A percentile compares a stretch with the other conserved stretches of the same genome.
phyloP scores from a whole-genome alignment of 2,329 filamentous ascomycete genomes.

The Cordyceps fumosorosea region DNA sequence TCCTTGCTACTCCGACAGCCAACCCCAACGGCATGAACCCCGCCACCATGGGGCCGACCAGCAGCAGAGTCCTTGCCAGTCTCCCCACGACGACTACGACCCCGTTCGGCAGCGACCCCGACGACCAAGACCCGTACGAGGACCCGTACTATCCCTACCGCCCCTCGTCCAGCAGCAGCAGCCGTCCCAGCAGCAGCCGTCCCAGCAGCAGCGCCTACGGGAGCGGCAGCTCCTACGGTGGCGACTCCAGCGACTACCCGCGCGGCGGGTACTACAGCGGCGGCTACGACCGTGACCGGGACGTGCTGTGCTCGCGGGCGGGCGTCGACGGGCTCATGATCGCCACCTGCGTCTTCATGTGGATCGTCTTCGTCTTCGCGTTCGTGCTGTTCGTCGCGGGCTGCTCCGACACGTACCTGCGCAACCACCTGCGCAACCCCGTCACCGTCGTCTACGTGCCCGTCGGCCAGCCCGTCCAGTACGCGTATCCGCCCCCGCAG shows the following conservation, averaged over 20 bases:
- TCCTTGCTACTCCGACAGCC: neutral
- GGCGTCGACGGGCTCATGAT: neutral
- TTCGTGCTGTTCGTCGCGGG: conserved; percentile 5
- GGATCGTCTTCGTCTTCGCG: conserved; percentile 6
- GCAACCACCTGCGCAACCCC: conserved; percentile 10
- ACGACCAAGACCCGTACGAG: neutral
- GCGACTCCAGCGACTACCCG: neutral
- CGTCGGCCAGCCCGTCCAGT: neutral
- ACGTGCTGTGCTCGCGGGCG: neutral
- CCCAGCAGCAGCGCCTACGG: neutral
- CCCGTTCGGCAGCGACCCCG: neutral
- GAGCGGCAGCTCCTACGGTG: neutral
- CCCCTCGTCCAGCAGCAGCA: neutral
- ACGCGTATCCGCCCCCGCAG: neutral
- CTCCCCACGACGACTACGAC: neutral
- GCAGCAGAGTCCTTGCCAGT: neutral
- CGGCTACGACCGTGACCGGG: neutral
- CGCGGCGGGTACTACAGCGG: neutral
- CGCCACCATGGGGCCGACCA: neutral
- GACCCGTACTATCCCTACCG: neutral
- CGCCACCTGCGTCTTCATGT: conserved; percentile 2
- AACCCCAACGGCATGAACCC: neutral
- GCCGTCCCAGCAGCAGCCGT: neutral
- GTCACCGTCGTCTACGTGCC: conserved; percentile 3
- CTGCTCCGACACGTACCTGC: conserved; percentile 13